A percentile compares a stretch with the other conserved stretches of the same genome.
Evolutionary conservation across 768 basidiomycete genomes (phyloP).

Genomic region (Collybia mongolica): DNA sequence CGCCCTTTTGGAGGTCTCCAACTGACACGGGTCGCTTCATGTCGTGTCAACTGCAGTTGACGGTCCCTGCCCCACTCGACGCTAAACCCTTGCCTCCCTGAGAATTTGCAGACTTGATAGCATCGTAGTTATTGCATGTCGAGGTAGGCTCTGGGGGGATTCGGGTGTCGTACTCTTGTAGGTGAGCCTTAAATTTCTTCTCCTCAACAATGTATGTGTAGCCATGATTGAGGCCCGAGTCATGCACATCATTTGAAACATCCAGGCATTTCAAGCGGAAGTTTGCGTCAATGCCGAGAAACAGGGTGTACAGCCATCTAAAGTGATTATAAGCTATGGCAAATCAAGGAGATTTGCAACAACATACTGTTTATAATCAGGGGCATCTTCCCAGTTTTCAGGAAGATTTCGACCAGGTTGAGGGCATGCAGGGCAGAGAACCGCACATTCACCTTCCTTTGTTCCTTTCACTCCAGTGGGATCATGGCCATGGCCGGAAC

Average conservation of each 20-base stretch:
- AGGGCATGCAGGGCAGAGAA: conserved; percentile 33
- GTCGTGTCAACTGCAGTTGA: conserved; percentile 28
- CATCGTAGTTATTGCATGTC: conserved; percentile 14
- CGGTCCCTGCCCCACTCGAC: conserved; percentile 23
- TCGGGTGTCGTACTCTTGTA: conserved; percentile 8
- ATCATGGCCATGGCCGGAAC: conserved; percentile 23
- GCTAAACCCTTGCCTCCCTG: conserved; percentile 14
- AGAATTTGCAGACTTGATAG: conserved; percentile 20
- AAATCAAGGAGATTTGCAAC: not conserved
- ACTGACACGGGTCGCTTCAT: conserved; percentile 23
- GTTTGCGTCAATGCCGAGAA: conserved; percentile 6
- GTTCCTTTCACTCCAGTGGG: conserved; percentile 16
- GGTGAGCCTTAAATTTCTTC: conserved; percentile 8
- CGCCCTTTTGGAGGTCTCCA: conserved; percentile 29
- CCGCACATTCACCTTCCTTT: conserved; percentile 20
- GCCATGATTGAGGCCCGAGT: conserved; percentile 9
- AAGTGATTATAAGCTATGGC: not conserved
- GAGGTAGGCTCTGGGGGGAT: not conserved
- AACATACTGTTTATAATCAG: conserved; percentile 13
- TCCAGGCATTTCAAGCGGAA: conserved; percentile 8
- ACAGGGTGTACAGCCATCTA: conserved; percentile 5
- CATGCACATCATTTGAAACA: conserved; percentile 1
- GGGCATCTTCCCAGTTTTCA: conserved; percentile 16
- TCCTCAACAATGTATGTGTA: conserved; percentile 15
- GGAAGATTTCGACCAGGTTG: conserved; percentile 28